phyloP scores from a whole-genome alignment of 345 rosid species.

The Boechera retrofracta region DNA sequence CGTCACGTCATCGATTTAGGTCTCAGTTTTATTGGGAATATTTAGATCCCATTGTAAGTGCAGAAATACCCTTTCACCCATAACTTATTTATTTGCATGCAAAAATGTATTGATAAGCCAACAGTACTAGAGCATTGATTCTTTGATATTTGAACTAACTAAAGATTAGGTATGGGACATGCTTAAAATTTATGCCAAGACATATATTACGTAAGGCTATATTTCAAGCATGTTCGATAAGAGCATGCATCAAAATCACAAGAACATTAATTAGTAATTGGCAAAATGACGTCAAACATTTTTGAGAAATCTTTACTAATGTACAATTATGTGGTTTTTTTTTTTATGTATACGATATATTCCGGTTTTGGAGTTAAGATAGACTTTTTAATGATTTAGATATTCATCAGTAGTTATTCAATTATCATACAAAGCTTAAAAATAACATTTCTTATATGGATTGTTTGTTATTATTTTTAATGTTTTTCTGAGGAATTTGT shows the following conservation, averaged over 20 bases:
- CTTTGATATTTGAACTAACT: slow-evolving; percentile 29
- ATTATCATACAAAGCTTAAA: no score
- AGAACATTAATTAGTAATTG: no score
- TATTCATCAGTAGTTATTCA: no score
- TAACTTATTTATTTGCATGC: slow-evolving; percentile 16
- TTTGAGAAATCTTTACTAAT: no score
- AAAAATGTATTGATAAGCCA: slow-evolving; percentile 25
- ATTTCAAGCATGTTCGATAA: slow-evolving; percentile 1
- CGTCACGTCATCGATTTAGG: slow-evolving; percentile 23
- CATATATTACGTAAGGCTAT: slow-evolving; percentile 10
- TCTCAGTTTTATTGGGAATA: slow-evolving; percentile 10
- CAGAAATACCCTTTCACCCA: neutral
- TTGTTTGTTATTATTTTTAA: no score
- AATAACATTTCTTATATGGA: no score
- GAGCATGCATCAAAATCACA: neutral
- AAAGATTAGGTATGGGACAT: slow-evolving; percentile 3
- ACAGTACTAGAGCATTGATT: slow-evolving; percentile 22
- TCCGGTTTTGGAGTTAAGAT: no score
- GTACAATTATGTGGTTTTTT: no score
- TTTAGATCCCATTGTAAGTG: neutral
- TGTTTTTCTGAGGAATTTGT: no score
- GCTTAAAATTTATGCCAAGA: neutral
- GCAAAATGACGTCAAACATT: neutral
- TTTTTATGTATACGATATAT: no score
- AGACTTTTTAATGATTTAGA: no score